These are phyloP conservation scores for Magnusiomyces fungicola DNA, from an alignment of 1,139 yeast species.

Conservation along the genomic window DNA sequence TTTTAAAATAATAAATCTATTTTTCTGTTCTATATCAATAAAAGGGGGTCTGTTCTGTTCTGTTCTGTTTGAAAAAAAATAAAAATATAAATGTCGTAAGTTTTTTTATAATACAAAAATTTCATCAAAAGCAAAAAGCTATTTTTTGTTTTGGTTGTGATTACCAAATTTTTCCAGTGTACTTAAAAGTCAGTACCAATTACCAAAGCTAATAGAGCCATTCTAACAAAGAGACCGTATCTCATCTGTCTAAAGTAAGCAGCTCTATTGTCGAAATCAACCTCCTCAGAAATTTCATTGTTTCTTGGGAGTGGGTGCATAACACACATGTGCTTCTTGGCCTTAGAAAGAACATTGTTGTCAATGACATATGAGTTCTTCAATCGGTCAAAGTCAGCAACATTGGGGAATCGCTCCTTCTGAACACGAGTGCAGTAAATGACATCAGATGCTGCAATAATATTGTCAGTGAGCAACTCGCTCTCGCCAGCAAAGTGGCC, in stretches of 20 bases:
- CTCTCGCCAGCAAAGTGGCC: slow-evolving; percentile 70
- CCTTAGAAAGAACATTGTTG: slow-evolving; percentile 81
- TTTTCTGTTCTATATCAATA: no score
- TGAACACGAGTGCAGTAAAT: slow-evolving; percentile 97
- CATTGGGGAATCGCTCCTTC: slow-evolving; percentile 83
- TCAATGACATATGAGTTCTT: slow-evolving; percentile 91
- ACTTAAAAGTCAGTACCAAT: slow-evolving; percentile 54
- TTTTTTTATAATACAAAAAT: no score
- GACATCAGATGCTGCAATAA: slow-evolving; percentile 86
- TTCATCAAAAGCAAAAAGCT: no score
- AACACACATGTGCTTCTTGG: slow-evolving; percentile 97
- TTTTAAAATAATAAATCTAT: no score
- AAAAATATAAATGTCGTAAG: no score
- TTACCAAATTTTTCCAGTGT: no score
- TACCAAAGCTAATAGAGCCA: slow-evolving; percentile 98
- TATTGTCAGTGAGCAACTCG: slow-evolving; percentile 69
- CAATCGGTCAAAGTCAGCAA: slow-evolving; percentile 72
- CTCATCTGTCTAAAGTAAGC: slow-evolving; percentile 99
- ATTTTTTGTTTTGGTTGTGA: no score
- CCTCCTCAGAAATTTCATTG: slow-evolving; percentile 94
- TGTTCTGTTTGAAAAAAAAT: no score
- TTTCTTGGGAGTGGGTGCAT: slow-evolving; percentile 99
- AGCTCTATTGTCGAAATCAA: slow-evolving; percentile 98
- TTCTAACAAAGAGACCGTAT: slow-evolving; percentile 94
- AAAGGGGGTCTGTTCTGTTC: no score